phyloP scores from a whole-genome alignment of 257 asterid species.

The Lycium barbarum region DNA sequence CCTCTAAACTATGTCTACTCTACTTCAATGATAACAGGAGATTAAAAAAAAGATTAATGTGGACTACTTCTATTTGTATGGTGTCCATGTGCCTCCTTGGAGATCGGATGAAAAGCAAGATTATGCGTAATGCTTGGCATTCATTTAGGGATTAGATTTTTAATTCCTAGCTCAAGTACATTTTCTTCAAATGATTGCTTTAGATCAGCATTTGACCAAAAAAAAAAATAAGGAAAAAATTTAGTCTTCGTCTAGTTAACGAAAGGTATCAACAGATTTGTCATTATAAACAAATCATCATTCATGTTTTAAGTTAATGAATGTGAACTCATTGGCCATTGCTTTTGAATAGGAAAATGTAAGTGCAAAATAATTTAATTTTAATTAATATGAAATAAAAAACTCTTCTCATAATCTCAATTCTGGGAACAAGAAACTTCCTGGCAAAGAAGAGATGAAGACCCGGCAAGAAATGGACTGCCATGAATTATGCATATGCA shows the following conservation, averaged over 20 bases:
- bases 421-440: too few species aligned
- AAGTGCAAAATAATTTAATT: not conserved
- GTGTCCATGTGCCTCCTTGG: not conserved
- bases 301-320: not conserved
- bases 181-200: constrained; percentile 16
- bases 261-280: not conserved
- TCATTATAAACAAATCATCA: not conserved
- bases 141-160: not conserved
- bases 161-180: not conserved
- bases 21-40: not conserved
- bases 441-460: not conserved
- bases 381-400: not conserved
- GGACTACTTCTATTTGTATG: not conserved
- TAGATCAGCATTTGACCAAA: not conserved
- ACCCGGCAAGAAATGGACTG: not conserved
- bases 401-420: not conserved
- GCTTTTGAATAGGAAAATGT: not conserved
- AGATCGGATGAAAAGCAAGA: not conserved
- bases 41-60: not conserved
- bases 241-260: not conserved
- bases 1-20: not conserved
- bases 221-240: not conserved
- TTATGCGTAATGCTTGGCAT: not conserved
- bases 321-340: not conserved
- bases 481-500: not conserved